Evolutionary conservation across 1,284 basidiomycete genomes (phyloP).

Genomic region (Cryptococcus wingfieldii): DNA sequence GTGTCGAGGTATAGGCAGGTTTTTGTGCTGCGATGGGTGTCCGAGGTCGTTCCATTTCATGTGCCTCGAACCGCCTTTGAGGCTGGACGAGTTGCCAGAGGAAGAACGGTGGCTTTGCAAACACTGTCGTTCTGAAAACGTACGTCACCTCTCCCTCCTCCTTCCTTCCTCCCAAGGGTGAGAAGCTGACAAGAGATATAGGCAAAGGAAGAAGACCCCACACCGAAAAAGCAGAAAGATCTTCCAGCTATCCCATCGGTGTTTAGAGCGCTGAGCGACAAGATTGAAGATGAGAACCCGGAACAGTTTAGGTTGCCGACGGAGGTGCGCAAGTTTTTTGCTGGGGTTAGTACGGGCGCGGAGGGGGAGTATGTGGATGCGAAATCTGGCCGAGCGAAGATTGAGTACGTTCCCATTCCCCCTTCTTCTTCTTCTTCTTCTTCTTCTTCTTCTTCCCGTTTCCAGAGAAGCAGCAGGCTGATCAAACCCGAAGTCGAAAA

Average conservation of each 20-base stretch:
- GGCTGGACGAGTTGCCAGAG: constrained; percentile 74
- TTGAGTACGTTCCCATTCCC: constrained; percentile 45
- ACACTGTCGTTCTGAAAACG: constrained; percentile 40
- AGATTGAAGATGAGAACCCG: constrained; percentile 48
- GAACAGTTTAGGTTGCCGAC: constrained; percentile 80
- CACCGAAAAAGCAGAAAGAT: constrained; percentile 22
- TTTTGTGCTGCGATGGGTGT: constrained; percentile 96
- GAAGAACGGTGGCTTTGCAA: constrained; percentile 89
- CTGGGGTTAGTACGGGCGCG: constrained; percentile 65
- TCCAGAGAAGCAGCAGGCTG: not conserved
- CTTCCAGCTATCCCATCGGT: constrained; percentile 28
- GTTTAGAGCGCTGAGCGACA: constrained; percentile 32
- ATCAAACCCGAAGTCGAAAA: constrained; percentile 60
- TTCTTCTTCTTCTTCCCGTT: constrained; percentile 1
- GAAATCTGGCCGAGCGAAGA: constrained; percentile 74
- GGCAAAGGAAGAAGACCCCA: constrained; percentile 4
- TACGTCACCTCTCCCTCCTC: constrained; percentile 15
- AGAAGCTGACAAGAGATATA: not conserved
- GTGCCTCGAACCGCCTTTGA: constrained; percentile 93
- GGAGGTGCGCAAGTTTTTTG: constrained; percentile 80
- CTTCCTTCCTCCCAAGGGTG: not conserved
- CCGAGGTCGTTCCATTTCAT: constrained; percentile 92
- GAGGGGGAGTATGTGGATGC: constrained; percentile 75
- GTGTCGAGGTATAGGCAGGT: constrained; percentile 67
- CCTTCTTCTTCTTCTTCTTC: not conserved